Evolutionary conservation across 495 filamentous ascomycete genomes (phyloP), one percentile per base, ranked within the genome.

Genomic region (Thermothielavioides terrestris): DNA sequence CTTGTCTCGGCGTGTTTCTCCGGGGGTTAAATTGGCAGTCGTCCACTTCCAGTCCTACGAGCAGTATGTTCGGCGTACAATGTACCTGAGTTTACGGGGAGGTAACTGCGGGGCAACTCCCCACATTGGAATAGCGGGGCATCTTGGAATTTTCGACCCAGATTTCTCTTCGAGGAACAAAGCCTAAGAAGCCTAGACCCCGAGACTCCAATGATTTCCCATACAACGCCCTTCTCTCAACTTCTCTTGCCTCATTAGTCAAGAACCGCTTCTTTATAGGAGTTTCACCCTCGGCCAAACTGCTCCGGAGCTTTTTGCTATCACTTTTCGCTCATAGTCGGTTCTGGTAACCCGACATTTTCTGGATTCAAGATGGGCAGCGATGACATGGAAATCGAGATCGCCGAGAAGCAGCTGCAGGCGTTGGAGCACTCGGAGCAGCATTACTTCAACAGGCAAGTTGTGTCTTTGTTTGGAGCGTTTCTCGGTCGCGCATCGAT

Each of bases 381-480:
- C 53, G 64, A 70, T 21, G 59, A 59, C 23, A 75, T 69, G 68
- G 73, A 74, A 17, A 68, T 74, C 43, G 70, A 74, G 59, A 56
- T 60, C 42, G 73, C 71, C 32, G 75, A 77, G 60, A 66, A 72
- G 65, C 58, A 65, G 60, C 69, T 79, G 59, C 73, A 76, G 67
- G 72, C 76, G 56, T 80, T 88, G 75, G 83, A 84, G 57, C 88
- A 94, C 68, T 84, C 88, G 53, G 89, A 96, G 73, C 84, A 88
- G 60, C 89, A 94, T 68, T 96, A 96, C 73, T 96, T 96, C 76
- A 96, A 94, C 67, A 92, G 88, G 88, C 89, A 69, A 58, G 80
- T 63, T 47, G 6, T 18, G 7, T 23, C 20, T 26, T 20, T 11
- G 17, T 20, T 20, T 10, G 18, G 2, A 25, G 49, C 18, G 53